Evolutionary conservation across 2,329 filamentous ascomycete species (phyloP).

Genomic region (Stromatinia cepivora): DNA sequence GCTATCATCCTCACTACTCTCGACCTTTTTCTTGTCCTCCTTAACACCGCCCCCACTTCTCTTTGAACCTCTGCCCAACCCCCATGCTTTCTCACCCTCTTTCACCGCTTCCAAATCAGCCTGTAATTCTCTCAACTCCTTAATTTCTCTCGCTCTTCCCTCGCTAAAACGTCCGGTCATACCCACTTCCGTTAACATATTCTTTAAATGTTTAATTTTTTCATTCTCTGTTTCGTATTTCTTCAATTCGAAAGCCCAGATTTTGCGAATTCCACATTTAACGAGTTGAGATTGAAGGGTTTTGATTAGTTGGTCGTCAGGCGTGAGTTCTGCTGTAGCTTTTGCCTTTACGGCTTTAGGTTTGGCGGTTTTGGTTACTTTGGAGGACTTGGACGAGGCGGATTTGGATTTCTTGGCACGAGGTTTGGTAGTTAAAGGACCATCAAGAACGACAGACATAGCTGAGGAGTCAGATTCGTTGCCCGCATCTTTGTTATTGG

Average conservation of each 20-base stretch:
- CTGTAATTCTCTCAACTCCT: slow-evolving; percentile 78
- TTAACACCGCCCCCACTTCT: slow-evolving; percentile 39
- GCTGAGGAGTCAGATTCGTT: slow-evolving; percentile 56
- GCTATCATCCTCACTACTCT: slow-evolving; percentile 38
- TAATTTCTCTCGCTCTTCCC: slow-evolving; percentile 82
- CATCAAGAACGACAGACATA: slow-evolving; percentile 76
- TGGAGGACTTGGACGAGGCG: slow-evolving; percentile 38
- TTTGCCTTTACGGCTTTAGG: slow-evolving; percentile 44
- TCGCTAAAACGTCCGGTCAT: slow-evolving; percentile 89
- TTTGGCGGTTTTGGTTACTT: slow-evolving; percentile 34
- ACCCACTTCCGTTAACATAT: slow-evolving; percentile 76
- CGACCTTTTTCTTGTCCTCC: slow-evolving; percentile 29
- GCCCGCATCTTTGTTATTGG: slow-evolving; percentile 34
- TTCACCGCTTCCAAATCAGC: slow-evolving; percentile 83
- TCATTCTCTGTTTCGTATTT: slow-evolving; percentile 70
- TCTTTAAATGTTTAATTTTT: slow-evolving; percentile 79
- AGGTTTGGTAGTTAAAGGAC: slow-evolving; percentile 19
- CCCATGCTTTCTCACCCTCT: slow-evolving; percentile 80
- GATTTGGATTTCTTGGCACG: slow-evolving; percentile 50
- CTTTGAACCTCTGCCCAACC: slow-evolving; percentile 46
- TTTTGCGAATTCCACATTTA: slow-evolving; percentile 89
- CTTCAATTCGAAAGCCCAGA: slow-evolving; percentile 86
- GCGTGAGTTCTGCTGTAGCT: slow-evolving; percentile 48
- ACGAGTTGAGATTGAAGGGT: slow-evolving; percentile 80
- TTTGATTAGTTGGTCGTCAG: slow-evolving; percentile 80